Evolutionary conservation across 805 yeast genomes (phyloP), one percentile per base, ranked within the genome.

Genomic region (Soucietia sequanensis): DNA sequence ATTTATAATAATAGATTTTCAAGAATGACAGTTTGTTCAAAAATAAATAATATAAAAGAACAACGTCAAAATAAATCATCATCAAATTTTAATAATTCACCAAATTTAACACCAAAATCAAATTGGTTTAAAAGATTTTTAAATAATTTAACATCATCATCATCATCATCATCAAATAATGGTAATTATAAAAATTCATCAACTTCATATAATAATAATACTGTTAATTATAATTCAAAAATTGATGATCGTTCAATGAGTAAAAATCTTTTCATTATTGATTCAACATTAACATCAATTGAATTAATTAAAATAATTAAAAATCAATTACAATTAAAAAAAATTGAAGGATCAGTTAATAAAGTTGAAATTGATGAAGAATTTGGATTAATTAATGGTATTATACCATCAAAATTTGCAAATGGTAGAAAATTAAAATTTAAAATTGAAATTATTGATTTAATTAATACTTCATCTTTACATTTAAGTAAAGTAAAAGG

Each of bases 381-480:
- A 35, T 62, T 65, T 41, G 68, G 72, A 4, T 43, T 62, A 11
- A 64, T 75, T 14, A 62, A 60, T 38, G 78, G 79, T 2, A 56
- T 61, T 12, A 64, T 75, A 11, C 78, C 80, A n/a, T 50, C 72
- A 10, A 60, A 62, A 25, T 71, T 56, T 44, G 68, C 76, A 2
- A 74, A 75, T 23, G 72, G 74, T 9, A 60, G 73, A 37, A 72
- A 72, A 37, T 55, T 75, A 44, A 66, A 60, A 43, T 75, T 75
- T 44, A 64, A 62, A 45, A 69, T 75, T 16, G 65, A 56, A 34
- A 60, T 72, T 22, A 57, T 65, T 20, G 69, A 62, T 34, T 58
- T 65, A 30, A 50, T 54, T 7, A 57, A 61, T 35, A 44, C 63
- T 18, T 58, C 72, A 14, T 61, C 70, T 12, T 62, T 75, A 33